Evolutionary conservation across 1,284 basidiomycete species (phyloP).

Genomic region (Marasmius oreades): DNA sequence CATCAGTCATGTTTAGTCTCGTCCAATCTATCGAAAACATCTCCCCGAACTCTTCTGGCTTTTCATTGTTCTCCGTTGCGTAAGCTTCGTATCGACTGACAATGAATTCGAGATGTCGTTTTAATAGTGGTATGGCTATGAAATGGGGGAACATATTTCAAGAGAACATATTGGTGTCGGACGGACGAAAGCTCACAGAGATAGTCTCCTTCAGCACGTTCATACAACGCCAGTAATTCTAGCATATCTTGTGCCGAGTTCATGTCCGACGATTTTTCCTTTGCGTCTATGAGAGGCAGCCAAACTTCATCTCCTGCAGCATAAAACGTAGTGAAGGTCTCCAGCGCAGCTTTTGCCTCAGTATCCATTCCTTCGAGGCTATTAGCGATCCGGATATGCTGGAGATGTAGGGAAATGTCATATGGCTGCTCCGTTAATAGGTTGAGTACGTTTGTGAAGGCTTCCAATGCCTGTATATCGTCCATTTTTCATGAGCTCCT

Average conservation of each 20-base stretch:
- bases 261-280: constrained; percentile 43
- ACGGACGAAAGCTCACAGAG: constrained; percentile 56
- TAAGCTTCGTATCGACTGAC: constrained; percentile 52
- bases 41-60: constrained; percentile 47
- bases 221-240: constrained; percentile 62
- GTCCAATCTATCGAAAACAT: constrained; percentile 62
- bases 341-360: constrained; percentile 56
- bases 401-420: constrained; percentile 56
- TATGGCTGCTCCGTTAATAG: constrained; percentile 56
- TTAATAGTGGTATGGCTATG: constrained; percentile 69
- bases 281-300: constrained; percentile 58
- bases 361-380: constrained; percentile 51
- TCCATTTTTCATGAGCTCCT: constrained; percentile 26
- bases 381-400: constrained; percentile 59
- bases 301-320: constrained; percentile 67
- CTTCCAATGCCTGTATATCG: constrained; percentile 47
- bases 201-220: constrained; percentile 75
- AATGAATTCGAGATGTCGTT: constrained; percentile 68
- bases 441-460: constrained; percentile 54
- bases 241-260: constrained; percentile 47
- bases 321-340: constrained; percentile 61
- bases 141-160: constrained; percentile 11
- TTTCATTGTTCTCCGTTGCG: constrained; percentile 28
- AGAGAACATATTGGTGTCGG: background rate
- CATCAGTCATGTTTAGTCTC: constrained; percentile 45